Percentiles rank a stretch among this genome's conserved stretches.
Evolutionary conservation across 495 filamentous ascomycete species (phyloP).

Genomic region (Tuber indicum): DNA sequence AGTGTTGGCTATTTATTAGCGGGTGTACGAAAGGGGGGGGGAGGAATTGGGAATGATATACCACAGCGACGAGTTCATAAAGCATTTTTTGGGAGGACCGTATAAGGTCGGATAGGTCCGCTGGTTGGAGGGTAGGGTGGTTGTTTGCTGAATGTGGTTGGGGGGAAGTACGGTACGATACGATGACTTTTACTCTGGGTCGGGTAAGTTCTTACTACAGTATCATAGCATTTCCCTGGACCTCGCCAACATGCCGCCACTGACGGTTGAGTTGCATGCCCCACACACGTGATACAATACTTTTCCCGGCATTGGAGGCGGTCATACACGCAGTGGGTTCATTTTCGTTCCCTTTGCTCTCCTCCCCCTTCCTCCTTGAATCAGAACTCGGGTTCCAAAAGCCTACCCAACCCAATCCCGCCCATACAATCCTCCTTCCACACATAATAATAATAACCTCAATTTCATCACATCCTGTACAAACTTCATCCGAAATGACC

Average conservation of each 20-base stretch:
- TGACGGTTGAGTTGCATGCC: background rate
- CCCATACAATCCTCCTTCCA: background rate
- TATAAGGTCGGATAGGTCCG: background rate
- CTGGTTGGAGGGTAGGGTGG: background rate
- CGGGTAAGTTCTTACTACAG: background rate
- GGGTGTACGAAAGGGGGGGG: background rate
- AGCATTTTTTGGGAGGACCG: constrained; percentile 58
- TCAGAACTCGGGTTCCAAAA: background rate
- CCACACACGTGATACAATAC: background rate
- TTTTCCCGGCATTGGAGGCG: background rate
- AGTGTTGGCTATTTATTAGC: constrained; percentile 14
- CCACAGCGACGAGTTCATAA: constrained; percentile 94
- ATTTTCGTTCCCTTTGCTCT: background rate
- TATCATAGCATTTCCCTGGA: background rate
- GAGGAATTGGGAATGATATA: constrained; percentile 47
- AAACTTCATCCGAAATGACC: constrained; percentile 7
- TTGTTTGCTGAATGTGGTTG: background rate
- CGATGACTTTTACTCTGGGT: background rate
- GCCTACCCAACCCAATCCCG: background rate
- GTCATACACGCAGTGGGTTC: too few relatives aligned
- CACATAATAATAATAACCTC: background rate
- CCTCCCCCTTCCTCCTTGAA: background rate
- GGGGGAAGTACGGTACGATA: background rate
- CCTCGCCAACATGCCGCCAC: background rate
- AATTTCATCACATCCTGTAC: background rate